These are phyloP conservation scores for Nepenthes mirabilis DNA, from an alignment of 148 eudicot genomes.

Conservation along the genomic window DNA sequence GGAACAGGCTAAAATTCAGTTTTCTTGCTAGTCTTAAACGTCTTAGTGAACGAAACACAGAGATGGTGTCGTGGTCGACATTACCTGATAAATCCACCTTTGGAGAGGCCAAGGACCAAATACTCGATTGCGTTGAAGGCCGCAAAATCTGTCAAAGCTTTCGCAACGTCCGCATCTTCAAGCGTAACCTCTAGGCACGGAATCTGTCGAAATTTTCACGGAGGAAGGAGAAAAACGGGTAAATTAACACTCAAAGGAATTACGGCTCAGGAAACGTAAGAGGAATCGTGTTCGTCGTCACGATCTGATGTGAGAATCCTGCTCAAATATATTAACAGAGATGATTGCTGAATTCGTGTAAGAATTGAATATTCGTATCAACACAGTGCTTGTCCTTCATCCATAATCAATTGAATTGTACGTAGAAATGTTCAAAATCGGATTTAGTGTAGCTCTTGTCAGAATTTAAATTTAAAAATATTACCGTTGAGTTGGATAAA, in stretches of 20 bases:
- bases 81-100: slow-evolving; percentile 70
- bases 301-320: no score
- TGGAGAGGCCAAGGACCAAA: slow-evolving; percentile 68
- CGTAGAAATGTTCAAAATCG: no score
- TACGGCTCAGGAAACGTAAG: neutral
- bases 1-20: no score
- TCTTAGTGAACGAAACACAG: neutral
- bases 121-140: slow-evolving; percentile 62
- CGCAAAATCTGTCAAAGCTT: slow-evolving; percentile 57
- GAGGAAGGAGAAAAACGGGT: neutral
- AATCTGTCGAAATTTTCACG: slow-evolving; percentile 28
- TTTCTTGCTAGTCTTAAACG: neutral
- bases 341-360: no score
- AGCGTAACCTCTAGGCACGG: slow-evolving; percentile 63
- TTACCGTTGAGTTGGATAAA: no score
- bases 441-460: no score
- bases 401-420: no score
- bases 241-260: neutral
- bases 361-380: no score
- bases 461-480: no score
- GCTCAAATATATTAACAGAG: no score
- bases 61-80: neutral
- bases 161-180: slow-evolving; percentile 50
- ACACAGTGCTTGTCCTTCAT: no score
- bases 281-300: no score